Conservation (phyloP, 2,329 filamentous ascomycete species). For the Metarhizium album region DNA sequence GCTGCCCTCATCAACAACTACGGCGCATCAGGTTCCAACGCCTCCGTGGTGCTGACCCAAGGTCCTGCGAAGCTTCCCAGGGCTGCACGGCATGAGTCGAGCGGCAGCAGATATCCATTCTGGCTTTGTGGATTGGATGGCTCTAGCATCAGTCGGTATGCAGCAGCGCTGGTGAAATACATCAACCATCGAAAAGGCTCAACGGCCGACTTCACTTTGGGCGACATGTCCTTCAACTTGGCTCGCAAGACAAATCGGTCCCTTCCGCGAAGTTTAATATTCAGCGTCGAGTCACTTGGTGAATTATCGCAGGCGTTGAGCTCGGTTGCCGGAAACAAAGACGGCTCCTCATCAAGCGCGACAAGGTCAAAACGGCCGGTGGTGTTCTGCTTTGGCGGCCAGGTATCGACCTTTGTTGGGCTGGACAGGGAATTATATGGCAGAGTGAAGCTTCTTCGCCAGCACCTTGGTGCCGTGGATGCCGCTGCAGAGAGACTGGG, state of each 20-base stretch:
- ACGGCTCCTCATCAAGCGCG: not conserved
- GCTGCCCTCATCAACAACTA: constrained; percentile 24
- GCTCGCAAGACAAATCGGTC: not conserved
- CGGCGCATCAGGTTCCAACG: constrained; percentile 25
- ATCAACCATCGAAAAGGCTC: not conserved
- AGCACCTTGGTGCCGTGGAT: constrained; percentile 8
- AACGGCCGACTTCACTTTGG: not conserved
- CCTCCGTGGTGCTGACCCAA: constrained; percentile 14
- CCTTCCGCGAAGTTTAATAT: not conserved
- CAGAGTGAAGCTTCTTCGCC: constrained; percentile 11
- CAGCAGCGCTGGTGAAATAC: not conserved
- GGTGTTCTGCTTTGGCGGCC: constrained; percentile 22
- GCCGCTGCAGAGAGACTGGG: constrained; percentile 9
- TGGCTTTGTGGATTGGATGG: not conserved
- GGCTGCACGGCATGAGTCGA: not conserved
- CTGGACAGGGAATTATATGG: constrained; percentile 21
- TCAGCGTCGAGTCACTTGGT: not conserved
- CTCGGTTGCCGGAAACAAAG: not conserved
- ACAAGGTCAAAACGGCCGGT: constrained; percentile 13
- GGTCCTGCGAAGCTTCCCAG: constrained; percentile 4
- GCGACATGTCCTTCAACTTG: not conserved
- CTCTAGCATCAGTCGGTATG: not conserved
- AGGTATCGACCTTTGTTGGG: constrained; percentile 19
- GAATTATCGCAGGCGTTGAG: not conserved
- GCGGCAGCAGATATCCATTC: not conserved